phyloP scores from a whole-genome alignment of 2,329 filamentous ascomycete species.

The Penicillium sumatraense region DNA sequence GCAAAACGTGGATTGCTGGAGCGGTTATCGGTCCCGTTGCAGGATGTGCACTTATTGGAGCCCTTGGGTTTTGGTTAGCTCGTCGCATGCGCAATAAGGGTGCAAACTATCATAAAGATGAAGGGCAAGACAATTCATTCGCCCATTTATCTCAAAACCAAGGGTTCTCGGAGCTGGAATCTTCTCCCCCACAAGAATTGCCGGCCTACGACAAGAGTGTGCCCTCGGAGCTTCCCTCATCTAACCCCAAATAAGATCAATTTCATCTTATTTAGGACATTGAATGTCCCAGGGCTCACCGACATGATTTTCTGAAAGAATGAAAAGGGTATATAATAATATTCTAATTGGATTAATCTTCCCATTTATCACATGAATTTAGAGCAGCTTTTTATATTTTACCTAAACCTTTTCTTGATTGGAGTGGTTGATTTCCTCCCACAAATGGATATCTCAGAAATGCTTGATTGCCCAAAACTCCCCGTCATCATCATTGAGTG shows the following conservation, averaged over 20 bases:
- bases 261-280: no score
- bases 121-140: background rate
- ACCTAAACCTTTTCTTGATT: background rate
- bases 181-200: background rate
- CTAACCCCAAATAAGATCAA: background rate
- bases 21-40: conserved; percentile 10
- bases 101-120: no score
- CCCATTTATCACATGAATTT: background rate
- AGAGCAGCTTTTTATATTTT: background rate
- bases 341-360: no score
- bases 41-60: conserved; percentile 5
- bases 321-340: no score
- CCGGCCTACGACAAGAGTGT: background rate
- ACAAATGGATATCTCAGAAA: background rate
- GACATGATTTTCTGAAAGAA: no score
- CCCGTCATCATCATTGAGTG: background rate
- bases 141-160: background rate
- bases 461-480: background rate
- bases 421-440: background rate
- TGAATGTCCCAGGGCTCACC: no score
- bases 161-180: background rate
- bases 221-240: background rate
- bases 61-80: conserved; percentile 3
- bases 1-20: conserved; percentile 12
- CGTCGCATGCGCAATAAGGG: background rate